Conservation (phyloP, 2,329 filamentous ascomycete species). For the Ceratocystis destructans region DNA sequence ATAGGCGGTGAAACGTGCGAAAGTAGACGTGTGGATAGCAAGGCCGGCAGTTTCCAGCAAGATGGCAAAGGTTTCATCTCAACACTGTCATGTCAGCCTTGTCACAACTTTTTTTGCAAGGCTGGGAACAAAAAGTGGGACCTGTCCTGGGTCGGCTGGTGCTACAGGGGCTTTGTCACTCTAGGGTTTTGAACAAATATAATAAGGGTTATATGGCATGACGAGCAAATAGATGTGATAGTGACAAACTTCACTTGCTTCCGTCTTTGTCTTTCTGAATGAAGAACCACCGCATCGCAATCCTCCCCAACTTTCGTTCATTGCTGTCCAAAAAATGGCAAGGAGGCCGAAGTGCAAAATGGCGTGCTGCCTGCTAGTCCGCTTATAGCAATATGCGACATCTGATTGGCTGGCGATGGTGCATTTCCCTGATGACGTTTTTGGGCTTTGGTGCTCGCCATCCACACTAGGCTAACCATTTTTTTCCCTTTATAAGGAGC, state of each 20-base stretch:
- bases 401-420: conserved; percentile 10
- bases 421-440: conserved; percentile 8
- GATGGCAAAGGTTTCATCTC: neutral
- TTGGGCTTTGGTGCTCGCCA: conserved; percentile 11
- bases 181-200: neutral
- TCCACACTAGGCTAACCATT: conserved; percentile 5
- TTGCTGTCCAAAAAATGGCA: too few species aligned
- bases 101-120: conserved; percentile 7
- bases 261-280: too few species aligned
- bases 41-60: neutral
- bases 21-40: too few species aligned
- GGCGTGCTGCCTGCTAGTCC: conserved; percentile 3
- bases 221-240: too few species aligned
- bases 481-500: neutral
- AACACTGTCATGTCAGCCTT: conserved; percentile 9
- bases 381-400: neutral
- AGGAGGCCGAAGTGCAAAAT: neutral
- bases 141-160: neutral
- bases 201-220: too few species aligned
- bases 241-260: too few species aligned
- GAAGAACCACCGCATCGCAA: too few species aligned
- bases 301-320: too few species aligned
- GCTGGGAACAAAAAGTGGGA: neutral
- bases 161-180: neutral
- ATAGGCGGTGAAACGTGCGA: too few species aligned